These are phyloP conservation scores for Aspergillus chevalieri DNA, from an alignment of 2,329 filamentous ascomycete genomes.

Conservation along the genomic window DNA sequence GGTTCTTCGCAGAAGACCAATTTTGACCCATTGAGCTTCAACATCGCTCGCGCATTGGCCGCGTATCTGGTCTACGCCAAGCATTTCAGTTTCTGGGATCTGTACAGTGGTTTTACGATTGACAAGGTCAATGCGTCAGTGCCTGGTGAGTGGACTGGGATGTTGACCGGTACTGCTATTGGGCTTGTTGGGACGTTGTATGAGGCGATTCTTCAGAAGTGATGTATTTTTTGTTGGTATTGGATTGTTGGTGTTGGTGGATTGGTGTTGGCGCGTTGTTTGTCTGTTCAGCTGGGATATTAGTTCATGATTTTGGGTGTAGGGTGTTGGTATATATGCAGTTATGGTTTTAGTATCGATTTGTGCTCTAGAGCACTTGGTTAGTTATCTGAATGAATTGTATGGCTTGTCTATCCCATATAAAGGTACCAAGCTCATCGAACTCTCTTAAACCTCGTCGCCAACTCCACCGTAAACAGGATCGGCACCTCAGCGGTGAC, in stretches of 20 bases:
- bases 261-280: neutral
- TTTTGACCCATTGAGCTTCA: conserved; percentile 84
- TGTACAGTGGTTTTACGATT: conserved; percentile 32
- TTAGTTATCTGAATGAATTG: too few relatives aligned
- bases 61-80: conserved; percentile 73
- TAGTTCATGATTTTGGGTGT: too few relatives aligned
- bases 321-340: too few relatives aligned
- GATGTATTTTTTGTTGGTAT: conserved; percentile 1
- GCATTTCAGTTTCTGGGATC: conserved; percentile 31
- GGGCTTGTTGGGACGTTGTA: conserved; percentile 40
- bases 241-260: neutral
- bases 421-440: conserved; percentile 1
- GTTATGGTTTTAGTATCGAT: too few relatives aligned
- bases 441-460: conserved; percentile 29
- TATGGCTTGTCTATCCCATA: too few relatives aligned
- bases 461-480: conserved; percentile 68
- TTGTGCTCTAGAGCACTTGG: too few relatives aligned
- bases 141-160: conserved; percentile 33
- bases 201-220: conserved; percentile 42
- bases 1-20: conserved; percentile 17
- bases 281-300: neutral
- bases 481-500: conserved; percentile 60
- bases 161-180: conserved; percentile 37
- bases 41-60: conserved; percentile 76
- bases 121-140: conserved; percentile 33